Conservation (phyloP, 2,329 filamentous ascomycete genomes). For the Ascosphaera apis region DNA sequence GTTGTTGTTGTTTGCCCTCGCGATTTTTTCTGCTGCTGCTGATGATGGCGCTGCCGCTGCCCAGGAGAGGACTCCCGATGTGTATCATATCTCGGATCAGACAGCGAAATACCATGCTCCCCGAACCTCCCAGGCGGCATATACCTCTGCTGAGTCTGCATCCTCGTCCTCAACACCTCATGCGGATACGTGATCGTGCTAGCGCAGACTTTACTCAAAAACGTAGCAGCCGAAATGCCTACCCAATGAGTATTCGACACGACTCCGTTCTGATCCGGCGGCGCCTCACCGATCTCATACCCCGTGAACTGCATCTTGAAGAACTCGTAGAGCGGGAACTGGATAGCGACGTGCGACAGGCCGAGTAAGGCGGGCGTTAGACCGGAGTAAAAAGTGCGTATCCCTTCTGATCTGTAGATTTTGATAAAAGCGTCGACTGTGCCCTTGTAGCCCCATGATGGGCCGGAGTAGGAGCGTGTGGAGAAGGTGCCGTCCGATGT, state of each 20-base stretch:
- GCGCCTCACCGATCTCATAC: slow-evolving; percentile 56
- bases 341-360: slow-evolving; percentile 83
- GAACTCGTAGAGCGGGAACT: slow-evolving; percentile 90
- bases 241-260: slow-evolving; percentile 51
- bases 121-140: too few species aligned
- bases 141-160: slow-evolving; percentile 78
- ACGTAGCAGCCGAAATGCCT: slow-evolving; percentile 69
- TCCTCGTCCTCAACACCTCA: slow-evolving; percentile 76
- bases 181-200: slow-evolving; percentile 94
- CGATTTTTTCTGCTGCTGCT: slow-evolving; percentile 20
- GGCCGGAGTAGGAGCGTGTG: slow-evolving; percentile 26
- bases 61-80: too few species aligned
- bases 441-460: slow-evolving; percentile 75
- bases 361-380: slow-evolving; percentile 79
- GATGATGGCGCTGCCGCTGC: too few species aligned
- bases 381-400: slow-evolving; percentile 84
- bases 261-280: too few species aligned
- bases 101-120: too few species aligned
- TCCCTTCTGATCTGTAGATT: slow-evolving; percentile 81
- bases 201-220: slow-evolving; percentile 81
- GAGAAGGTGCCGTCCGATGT: slow-evolving; percentile 27
- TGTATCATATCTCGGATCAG: too few species aligned
- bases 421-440: slow-evolving; percentile 82
- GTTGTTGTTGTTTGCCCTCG: too few species aligned
- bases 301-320: slow-evolving; percentile 82